Percentiles rank a stretch among this genome's conserved stretches.
phyloP scores from a whole-genome alignment of 352 stramenopile species.

The Phytopythium montanum region DNA sequence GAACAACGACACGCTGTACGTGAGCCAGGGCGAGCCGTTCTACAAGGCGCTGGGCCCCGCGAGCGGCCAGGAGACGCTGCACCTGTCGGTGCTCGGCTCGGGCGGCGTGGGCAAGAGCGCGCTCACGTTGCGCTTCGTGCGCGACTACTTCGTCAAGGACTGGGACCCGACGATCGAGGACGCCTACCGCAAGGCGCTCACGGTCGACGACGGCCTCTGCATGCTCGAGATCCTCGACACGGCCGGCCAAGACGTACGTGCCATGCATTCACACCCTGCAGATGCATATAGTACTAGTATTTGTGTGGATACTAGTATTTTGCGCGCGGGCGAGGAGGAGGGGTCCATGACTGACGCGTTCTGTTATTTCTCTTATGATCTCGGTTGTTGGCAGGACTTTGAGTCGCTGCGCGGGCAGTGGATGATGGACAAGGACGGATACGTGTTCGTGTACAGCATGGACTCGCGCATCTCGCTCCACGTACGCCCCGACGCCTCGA shows the following conservation, averaged over 20 bases:
- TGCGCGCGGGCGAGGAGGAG: too few relatives aligned
- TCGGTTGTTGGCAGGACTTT: constrained; percentile 87
- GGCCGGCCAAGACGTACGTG: constrained; percentile 79
- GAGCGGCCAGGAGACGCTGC: constrained; percentile 78
- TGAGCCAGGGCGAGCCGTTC: constrained; percentile 82
- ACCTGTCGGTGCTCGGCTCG: constrained; percentile 85
- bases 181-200: constrained; percentile 87
- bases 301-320: too few relatives aligned
- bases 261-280: too few relatives aligned
- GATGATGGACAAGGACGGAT: constrained; percentile 20
- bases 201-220: constrained; percentile 77
- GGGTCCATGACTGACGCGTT: too few relatives aligned
- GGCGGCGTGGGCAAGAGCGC: constrained; percentile 90
- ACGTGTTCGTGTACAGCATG: constrained; percentile 88
- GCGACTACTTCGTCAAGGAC: constrained; percentile 90
- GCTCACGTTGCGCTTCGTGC: constrained; percentile 87
- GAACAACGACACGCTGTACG: constrained; percentile 88
- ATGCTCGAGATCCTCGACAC: constrained; percentile 92
- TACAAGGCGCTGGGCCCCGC: constrained; percentile 69
- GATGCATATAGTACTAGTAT: too few relatives aligned
- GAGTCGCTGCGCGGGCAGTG: constrained; percentile 68
- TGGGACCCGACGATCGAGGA: constrained; percentile 92
- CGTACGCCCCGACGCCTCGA: constrained; percentile 45
- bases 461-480: constrained; percentile 85
- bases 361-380: too few relatives aligned